These are phyloP conservation scores for Pseudozyma tsukubaensis DNA, from an alignment of 1,284 basidiomycete genomes.

Conservation along the genomic window DNA sequence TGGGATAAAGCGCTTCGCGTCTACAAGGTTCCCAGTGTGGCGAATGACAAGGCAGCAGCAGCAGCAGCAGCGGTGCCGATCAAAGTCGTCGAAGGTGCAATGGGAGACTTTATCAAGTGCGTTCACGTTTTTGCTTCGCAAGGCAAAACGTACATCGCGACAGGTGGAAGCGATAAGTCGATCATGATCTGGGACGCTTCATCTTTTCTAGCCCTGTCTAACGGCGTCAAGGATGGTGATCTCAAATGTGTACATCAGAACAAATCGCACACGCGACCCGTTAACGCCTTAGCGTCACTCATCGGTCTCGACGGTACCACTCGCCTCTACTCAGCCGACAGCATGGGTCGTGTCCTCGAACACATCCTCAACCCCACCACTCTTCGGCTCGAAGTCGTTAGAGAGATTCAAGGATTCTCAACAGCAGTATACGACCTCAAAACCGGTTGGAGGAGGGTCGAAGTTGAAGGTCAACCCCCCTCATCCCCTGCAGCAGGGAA, in stretches of 20 bases:
- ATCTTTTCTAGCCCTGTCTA: neutral
- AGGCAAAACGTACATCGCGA: slow-evolving; percentile 17
- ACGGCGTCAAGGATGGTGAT: neutral
- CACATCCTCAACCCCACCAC: slow-evolving; percentile 9
- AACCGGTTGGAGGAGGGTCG: slow-evolving; percentile 6
- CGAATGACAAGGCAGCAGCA: neutral
- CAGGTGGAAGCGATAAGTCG: slow-evolving; percentile 44
- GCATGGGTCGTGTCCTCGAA: slow-evolving; percentile 49
- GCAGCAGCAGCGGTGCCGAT: slow-evolving; percentile 2
- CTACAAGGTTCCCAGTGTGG: slow-evolving; percentile 2
- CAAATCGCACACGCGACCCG: slow-evolving; percentile 43
- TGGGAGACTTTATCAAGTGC: slow-evolving; percentile 51
- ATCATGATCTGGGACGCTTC: slow-evolving; percentile 32
- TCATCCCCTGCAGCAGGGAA: neutral
- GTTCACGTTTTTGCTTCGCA: slow-evolving; percentile 21
- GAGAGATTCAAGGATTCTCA: slow-evolving; percentile 38
- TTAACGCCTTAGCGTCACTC: slow-evolving; percentile 29
- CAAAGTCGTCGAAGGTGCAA: slow-evolving; percentile 16
- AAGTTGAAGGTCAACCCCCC: slow-evolving; percentile 15
- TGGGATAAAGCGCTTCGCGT: slow-evolving; percentile 45
- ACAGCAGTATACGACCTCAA: slow-evolving; percentile 41
- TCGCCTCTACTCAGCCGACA: slow-evolving; percentile 44
- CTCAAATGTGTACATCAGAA: slow-evolving; percentile 14
- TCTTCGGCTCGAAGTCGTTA: slow-evolving; percentile 8
- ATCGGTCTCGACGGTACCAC: slow-evolving; percentile 4